These are phyloP conservation scores for Gyrodon lividus DNA, from an alignment of 768 basidiomycete species.

Conservation along the genomic window DNA sequence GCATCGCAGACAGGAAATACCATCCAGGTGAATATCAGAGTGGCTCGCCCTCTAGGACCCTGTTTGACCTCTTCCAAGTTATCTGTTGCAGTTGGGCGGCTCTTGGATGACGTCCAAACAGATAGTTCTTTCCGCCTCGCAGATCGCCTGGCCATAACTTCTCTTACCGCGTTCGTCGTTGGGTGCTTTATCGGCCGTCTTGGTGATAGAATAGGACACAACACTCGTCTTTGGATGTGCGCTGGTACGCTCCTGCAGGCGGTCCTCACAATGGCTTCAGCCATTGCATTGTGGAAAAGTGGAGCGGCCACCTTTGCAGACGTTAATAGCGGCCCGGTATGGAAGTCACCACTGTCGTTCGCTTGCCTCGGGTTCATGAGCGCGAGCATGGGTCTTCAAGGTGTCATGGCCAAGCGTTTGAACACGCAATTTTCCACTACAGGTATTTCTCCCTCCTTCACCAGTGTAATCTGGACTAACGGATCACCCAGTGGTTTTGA, in stretches of 20 bases:
- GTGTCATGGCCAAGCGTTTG: constrained; percentile 73
- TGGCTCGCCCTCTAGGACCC: background rate
- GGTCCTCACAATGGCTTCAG: constrained; percentile 69
- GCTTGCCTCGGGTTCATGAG: constrained; percentile 76
- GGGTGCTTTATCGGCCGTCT: constrained; percentile 73
- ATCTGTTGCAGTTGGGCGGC: constrained; percentile 73
- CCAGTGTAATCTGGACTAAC: background rate
- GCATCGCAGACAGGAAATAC: constrained; percentile 80
- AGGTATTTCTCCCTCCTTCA: constrained; percentile 41
- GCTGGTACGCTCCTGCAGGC: constrained; percentile 67
- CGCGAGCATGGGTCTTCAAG: constrained; percentile 75
- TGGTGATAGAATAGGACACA: constrained; percentile 68
- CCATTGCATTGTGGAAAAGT: constrained; percentile 67
- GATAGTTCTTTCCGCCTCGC: constrained; percentile 65
- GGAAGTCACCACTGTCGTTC: constrained; percentile 64
- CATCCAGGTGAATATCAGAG: constrained; percentile 46
- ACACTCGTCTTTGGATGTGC: constrained; percentile 70
- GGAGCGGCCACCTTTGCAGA: constrained; percentile 53
- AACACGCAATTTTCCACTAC: constrained; percentile 76
- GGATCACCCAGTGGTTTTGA: constrained; percentile 58
- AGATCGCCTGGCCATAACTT: constrained; percentile 77
- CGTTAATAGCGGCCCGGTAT: constrained; percentile 56
- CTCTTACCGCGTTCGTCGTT: constrained; percentile 64
- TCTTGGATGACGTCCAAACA: constrained; percentile 53
- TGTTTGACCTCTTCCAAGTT: constrained; percentile 42